Evolutionary conservation across 2,329 filamentous ascomycete genomes (phyloP), one percentile per base, ranked within the genome.

Genomic region (Aspergillus fijiensis): DNA sequence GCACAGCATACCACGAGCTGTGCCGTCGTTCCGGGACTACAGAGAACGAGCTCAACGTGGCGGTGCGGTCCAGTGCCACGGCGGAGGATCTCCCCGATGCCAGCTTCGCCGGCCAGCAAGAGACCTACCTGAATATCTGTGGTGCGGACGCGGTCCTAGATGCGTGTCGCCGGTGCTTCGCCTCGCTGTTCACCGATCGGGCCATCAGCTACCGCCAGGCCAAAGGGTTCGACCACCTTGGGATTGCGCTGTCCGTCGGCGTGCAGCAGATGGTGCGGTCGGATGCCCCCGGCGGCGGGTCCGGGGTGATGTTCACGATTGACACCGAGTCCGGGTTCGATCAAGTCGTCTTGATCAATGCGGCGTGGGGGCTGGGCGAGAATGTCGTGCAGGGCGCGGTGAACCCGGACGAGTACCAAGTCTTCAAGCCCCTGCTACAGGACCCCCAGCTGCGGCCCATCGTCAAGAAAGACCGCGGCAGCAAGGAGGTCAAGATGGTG

Each of bases 231-330:
- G 61, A 69, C 51, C 65, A 68, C 27, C 25, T 64, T 31, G 60
- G 56, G 5, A 59, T 70, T 16, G 67, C 65, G 4, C 59, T 70
- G 14, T 67, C 68, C 1, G 59, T 70, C 51, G 67, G 65, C 1
- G 60, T 70, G 16, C 67, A 71, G 57, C 66, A 63, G 14, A 70
- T 72, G 70, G 68, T 71, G 10, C 72, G 73, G 29, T 76, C 76
- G 10, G 74, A 76, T 57, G 25, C 60, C 27, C 27, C 27, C 27
- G 7, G 27, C 12, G 61, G 71, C 5, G 74, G 72, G 10, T 73
- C 75, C 7, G 76, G 76, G 19, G 75, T 77, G 50, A 77, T 78
- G 74, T 78, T 78, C 64, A 74, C 75, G 35, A 73, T 77, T 25
- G 74, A 79, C 59, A 77, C 76, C 2, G 74, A 77, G 59, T 76